These are phyloP conservation scores for Sequoiadendron giganteum DNA, from an alignment of 75 land plant genomes.

Conservation along the genomic window DNA sequence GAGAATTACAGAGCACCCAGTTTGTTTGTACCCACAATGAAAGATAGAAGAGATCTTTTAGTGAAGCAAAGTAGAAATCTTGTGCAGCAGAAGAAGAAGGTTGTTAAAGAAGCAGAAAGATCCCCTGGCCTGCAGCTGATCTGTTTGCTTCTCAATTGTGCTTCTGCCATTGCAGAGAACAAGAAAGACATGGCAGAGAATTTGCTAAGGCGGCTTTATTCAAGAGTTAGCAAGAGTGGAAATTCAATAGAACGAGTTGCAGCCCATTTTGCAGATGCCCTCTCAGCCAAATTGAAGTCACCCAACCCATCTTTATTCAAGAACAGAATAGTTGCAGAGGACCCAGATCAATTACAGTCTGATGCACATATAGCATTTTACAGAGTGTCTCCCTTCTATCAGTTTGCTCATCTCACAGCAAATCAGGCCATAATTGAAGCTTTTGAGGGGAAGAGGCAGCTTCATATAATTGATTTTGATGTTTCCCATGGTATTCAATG, in stretches of 20 bases:
- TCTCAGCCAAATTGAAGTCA: slow-evolving; percentile 30
- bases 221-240: slow-evolving; percentile 32
- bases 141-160: slow-evolving; percentile 45
- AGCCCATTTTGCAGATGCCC: slow-evolving; percentile 58
- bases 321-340: background rate
- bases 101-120: background rate
- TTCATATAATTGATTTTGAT: slow-evolving; percentile 62
- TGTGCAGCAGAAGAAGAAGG: background rate
- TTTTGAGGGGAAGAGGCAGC: slow-evolving; percentile 30
- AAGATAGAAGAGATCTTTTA: background rate
- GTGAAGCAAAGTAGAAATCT: background rate
- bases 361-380: slow-evolving; percentile 45
- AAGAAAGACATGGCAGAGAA: slow-evolving; percentile 20
- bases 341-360: slow-evolving; percentile 14
- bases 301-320: slow-evolving; percentile 19
- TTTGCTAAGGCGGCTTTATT: slow-evolving; percentile 33
- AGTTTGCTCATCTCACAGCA: slow-evolving; percentile 72
- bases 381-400: slow-evolving; percentile 51
- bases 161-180: slow-evolving; percentile 39
- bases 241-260: slow-evolving; percentile 53
- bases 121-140: slow-evolving; percentile 38
- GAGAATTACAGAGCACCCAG: background rate
- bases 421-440: slow-evolving; percentile 66
- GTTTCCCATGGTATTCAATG: slow-evolving; percentile 60
- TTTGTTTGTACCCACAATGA: background rate